Base-by-base conservation (phyloP, 2,329 filamentous ascomycete species). In the Westerdykella sp. region DNA sequence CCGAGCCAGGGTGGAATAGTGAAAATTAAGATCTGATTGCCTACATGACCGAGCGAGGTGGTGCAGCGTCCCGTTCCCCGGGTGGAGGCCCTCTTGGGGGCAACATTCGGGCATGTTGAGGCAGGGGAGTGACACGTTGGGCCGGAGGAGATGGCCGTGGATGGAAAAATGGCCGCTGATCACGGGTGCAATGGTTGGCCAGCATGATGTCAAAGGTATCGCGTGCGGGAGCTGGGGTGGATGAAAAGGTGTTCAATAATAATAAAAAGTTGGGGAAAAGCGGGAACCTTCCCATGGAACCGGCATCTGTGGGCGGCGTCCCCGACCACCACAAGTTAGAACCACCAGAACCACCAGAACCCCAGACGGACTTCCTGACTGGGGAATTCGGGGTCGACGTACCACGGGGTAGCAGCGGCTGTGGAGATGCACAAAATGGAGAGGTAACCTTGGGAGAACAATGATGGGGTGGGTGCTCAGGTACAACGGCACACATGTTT, bases 21-120 rank as follows among this genome's bases (percentile, higher is more conserved):
- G 32, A 15, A 39, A 40, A 42, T 44, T 37, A 41, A 41, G 44
- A 39, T 14, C 44, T 47, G 41, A 48, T 51, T 45, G 53, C 53
- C 31, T 46, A 55, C 52, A 53, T 47, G 31, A 31, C n/a, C 43
- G 39, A 32, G 21, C 37, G 5, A 35, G 12, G 14, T 32, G 30
- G 32, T 34, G 32, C 42, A 43, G 50, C 43, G 14, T 45, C 47
- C 45, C 45, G 34, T 41, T 50, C 48, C 42, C 45, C 25, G 44
- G 41, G 18, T 21, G 6, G 25, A 12, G 34, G 21, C 21, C 38
- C 21, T 39, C 28, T 21, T 25, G 23, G n/a, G 23, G 14, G 21
- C 25, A 39, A 34, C 34, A 25, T 35, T 34, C 28, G 31, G 9
- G 13, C n/a, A 37, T 34, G 28, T 35, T 32, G n/a, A 36, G 32